phyloP scores from a whole-genome alignment of 2,329 filamentous ascomycete species.

The Colletotrichum plurivorum region DNA sequence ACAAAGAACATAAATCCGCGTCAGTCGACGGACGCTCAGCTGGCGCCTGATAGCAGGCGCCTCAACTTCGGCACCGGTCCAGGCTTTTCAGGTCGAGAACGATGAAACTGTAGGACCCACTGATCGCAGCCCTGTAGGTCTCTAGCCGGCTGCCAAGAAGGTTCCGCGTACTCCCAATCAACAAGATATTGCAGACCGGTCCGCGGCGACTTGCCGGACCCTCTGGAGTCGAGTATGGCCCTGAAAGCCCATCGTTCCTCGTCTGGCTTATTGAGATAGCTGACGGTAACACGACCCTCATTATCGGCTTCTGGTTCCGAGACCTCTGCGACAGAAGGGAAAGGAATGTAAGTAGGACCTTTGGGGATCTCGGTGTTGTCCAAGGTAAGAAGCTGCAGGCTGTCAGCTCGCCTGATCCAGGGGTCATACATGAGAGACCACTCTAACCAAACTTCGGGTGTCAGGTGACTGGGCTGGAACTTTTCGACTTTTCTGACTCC shows the following conservation, averaged over 20 bases:
- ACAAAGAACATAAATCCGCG: too few relatives aligned
- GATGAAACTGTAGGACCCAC: slow-evolving; percentile 35
- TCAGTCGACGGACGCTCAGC: too few relatives aligned
- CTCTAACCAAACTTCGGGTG: slow-evolving; percentile 30
- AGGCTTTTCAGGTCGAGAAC: slow-evolving; percentile 7
- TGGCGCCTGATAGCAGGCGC: slow-evolving; percentile 4
- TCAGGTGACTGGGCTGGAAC: background rate
- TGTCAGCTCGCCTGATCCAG: slow-evolving; percentile 28
- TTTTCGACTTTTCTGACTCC: background rate
- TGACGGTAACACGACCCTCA: slow-evolving; percentile 26
- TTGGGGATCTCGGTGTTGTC: background rate
- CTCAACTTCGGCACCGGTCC: slow-evolving; percentile 25
- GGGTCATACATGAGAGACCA: slow-evolving; percentile 36
- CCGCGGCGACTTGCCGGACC: slow-evolving; percentile 19
- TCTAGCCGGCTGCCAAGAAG: slow-evolving; percentile 35
- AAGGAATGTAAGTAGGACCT: background rate
- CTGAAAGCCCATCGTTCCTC: slow-evolving; percentile 36
- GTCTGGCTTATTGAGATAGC: slow-evolving; percentile 23
- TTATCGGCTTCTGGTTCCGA: slow-evolving; percentile 27
- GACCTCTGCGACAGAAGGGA: slow-evolving; percentile 7
- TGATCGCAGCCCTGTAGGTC: slow-evolving; percentile 30
- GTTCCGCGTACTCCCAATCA: slow-evolving; percentile 35
- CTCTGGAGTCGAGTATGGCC: slow-evolving; percentile 27
- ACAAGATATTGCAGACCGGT: slow-evolving; percentile 31
- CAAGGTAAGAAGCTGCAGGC: slow-evolving; percentile 8